These are phyloP conservation scores for Beauveria bassiana DNA, from an alignment of 2,329 filamentous ascomycete genomes.

Conservation along the genomic window DNA sequence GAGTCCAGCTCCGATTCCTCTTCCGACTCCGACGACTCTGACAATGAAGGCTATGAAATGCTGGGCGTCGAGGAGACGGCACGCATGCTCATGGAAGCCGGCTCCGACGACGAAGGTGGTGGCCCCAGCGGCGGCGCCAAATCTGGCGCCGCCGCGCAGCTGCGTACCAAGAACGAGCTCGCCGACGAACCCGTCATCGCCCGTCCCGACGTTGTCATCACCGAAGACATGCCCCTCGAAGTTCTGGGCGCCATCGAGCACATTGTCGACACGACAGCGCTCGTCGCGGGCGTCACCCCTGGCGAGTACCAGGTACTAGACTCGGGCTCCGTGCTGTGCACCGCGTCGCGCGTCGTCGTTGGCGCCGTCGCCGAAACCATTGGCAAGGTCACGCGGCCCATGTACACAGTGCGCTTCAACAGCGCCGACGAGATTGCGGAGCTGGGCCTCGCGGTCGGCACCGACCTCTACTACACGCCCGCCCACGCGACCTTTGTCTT, in stretches of 20 bases:
- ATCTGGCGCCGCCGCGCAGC: conserved; percentile 33
- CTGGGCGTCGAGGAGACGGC: conserved; percentile 77
- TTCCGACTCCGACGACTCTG: conserved; percentile 50
- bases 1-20: conserved; percentile 64
- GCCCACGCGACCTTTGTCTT: conserved; percentile 77
- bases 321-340: conserved; percentile 74
- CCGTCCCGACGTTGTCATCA: conserved; percentile 73
- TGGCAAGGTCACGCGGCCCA: conserved; percentile 75
- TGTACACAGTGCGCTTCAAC: conserved; percentile 75
- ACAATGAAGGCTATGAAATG: conserved; percentile 59
- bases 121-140: conserved; percentile 35
- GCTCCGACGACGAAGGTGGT: conserved; percentile 69
- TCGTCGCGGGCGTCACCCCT: conserved; percentile 70
- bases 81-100: conserved; percentile 75
- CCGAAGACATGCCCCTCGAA: conserved; percentile 66
- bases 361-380: conserved; percentile 80
- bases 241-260: conserved; percentile 68
- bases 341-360: conserved; percentile 65
- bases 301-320: conserved; percentile 84
- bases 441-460: conserved; percentile 59
- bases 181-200: conserved; percentile 55
- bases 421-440: conserved; percentile 60
- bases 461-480: conserved; percentile 70
- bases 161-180: conserved; percentile 79
- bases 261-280: conserved; percentile 68